Base-by-base conservation (phyloP, 179 eudicot species). In the Vitellaria paradoxa region DNA sequence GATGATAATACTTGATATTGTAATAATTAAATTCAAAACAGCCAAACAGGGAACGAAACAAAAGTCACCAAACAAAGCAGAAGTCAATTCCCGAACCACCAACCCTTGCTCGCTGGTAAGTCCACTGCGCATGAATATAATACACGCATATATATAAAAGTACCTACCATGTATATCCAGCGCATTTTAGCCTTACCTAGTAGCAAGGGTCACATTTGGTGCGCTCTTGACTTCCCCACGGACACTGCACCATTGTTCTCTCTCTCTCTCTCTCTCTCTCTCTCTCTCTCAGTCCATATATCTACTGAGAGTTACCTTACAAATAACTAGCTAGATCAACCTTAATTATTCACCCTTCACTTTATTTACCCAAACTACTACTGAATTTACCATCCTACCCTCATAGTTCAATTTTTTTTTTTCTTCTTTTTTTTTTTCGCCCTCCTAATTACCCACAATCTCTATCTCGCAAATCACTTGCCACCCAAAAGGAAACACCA, bases 171-270 rank as follows among this genome's bases (percentile, higher is more conserved):
- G 53, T 26, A 3, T 26, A 26, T 23, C 52, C 75, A 21, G 74
- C 55, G 69, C 69, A 68, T 76, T 8, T 75, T 71, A 69, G 81
- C 82, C 70, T 70, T 14, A 75, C 49, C 81, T 47, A 18, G 12
- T 46, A 77, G 63, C 86, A 86, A 84, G 93, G 92, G 86, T 82
- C 81, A 73, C 73, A 81, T 87, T 83, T 95, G 99, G 98, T 95
- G 89, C 99, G 99, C 92, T 95, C 99, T 93, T 95, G 99, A 95
- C 98, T 95, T 88, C 98, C 89, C 72, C 78, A 66, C 24, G 14
- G 23, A 52, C 37, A 30, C 37, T 30, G 37, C 37, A 30, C 45
- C 10, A 7, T 40, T 42, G 26, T 4, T 46, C 55, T 47, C 72
- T 68, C 62, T 23, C 61, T 23, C 11, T 24, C 23, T 57, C 12